These are phyloP conservation scores for Lentinula novae-zelandiae DNA, from an alignment of 1,284 basidiomycete genomes.

Conservation along the genomic window DNA sequence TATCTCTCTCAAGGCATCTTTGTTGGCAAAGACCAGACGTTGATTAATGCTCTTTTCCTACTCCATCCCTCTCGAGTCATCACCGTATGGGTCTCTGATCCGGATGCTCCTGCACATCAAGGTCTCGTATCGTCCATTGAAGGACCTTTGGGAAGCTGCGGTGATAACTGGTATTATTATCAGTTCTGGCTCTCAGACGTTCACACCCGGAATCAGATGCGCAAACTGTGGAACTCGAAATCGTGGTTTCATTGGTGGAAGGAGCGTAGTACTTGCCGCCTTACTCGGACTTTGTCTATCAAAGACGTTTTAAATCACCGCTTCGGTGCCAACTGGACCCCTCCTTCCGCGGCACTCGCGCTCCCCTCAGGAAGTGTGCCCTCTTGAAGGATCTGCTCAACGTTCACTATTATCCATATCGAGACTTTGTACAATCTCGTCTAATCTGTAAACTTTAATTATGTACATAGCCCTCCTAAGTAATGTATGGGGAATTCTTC, in stretches of 20 bases:
- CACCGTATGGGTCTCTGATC: slow-evolving; percentile 29
- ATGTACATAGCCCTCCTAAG: too few relatives aligned
- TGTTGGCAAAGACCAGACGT: slow-evolving; percentile 51
- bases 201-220: slow-evolving; percentile 28
- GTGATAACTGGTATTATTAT: slow-evolving; percentile 44
- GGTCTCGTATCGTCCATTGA: slow-evolving; percentile 17
- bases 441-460: too few relatives aligned
- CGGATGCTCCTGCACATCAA: slow-evolving; percentile 16
- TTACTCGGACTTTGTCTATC: slow-evolving; percentile 23
- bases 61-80: slow-evolving; percentile 43
- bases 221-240: slow-evolving; percentile 22
- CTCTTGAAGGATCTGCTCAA: too few relatives aligned
- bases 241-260: slow-evolving; percentile 27
- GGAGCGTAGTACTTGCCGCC: slow-evolving; percentile 21
- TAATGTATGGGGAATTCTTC: too few relatives aligned
- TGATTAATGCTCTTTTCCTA: slow-evolving; percentile 47
- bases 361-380: too few relatives aligned
- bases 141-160: slow-evolving; percentile 34
- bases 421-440: too few relatives aligned
- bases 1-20: slow-evolving; percentile 41
- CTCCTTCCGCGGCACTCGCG: slow-evolving; percentile 14
- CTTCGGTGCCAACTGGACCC: slow-evolving; percentile 25
- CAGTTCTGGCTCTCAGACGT: slow-evolving; percentile 40
- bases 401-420: too few relatives aligned
- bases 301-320: slow-evolving; percentile 19